A percentile compares a stretch with the other conserved stretches of the same genome.
Conservation (phyloP, 2,329 filamentous ascomycete genomes). For the Pyrenochaeta sp. region DNA sequence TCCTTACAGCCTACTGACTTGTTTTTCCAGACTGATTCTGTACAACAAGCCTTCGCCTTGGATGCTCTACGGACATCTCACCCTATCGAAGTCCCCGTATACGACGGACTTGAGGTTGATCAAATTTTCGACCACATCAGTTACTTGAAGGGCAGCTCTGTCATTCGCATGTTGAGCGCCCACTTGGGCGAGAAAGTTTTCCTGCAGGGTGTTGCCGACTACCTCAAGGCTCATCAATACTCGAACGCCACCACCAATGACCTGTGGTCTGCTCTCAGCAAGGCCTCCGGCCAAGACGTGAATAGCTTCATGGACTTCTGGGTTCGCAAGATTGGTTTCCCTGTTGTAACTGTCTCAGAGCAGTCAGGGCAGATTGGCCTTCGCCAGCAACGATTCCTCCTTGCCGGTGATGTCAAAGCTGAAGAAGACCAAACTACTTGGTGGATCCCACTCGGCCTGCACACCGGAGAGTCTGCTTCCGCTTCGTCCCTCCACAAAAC, state of each 20-base stretch:
- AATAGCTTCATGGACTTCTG: constrained; percentile 89
- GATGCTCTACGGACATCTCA: constrained; percentile 92
- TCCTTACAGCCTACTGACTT: constrained; percentile 43
- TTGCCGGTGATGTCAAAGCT: constrained; percentile 87
- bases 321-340: constrained; percentile 96
- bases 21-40: constrained; percentile 76
- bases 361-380: constrained; percentile 82
- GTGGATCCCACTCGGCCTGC: constrained; percentile 93
- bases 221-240: constrained; percentile 88
- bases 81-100: constrained; percentile 94
- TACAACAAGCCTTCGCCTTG: constrained; percentile 89
- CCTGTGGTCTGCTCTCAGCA: constrained; percentile 86
- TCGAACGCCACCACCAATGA: constrained; percentile 90
- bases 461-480: constrained; percentile 68
- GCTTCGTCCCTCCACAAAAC: constrained; percentile 69
- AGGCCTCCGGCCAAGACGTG: constrained; percentile 88
- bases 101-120: constrained; percentile 92
- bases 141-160: constrained; percentile 95
- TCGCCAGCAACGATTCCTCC: constrained; percentile 88
- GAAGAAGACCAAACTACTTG: constrained; percentile 92
- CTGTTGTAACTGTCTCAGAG: constrained; percentile 85
- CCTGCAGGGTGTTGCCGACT: constrained; percentile 86
- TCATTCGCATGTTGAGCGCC: constrained; percentile 93
- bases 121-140: constrained; percentile 98
- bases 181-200: constrained; percentile 90